Conservation (phyloP, 2,329 filamentous ascomycete species). For the Aspergillus costaricaensis region DNA sequence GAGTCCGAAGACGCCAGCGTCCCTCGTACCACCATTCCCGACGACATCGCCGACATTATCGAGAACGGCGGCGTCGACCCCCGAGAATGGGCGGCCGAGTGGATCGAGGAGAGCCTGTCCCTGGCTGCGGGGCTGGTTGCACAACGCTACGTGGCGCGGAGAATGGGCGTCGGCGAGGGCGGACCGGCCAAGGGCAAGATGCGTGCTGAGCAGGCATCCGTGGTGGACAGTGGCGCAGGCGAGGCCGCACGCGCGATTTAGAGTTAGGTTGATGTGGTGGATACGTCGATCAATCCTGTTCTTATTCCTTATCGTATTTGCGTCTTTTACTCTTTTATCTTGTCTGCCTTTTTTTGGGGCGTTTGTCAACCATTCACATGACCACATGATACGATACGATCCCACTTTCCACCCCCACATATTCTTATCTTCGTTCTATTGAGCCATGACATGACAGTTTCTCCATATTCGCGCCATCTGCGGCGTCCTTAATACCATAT, state of each 20-base stretch:
- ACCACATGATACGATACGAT: conserved; percentile 12
- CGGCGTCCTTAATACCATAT: background rate
- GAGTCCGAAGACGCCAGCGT: conserved; percentile 41
- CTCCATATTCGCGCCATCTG: background rate
- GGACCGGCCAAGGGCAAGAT: conserved; percentile 60
- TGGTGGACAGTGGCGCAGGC: conserved; percentile 60
- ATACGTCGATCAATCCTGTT: conserved; percentile 11
- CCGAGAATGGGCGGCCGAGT: conserved; percentile 95
- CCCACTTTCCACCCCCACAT: background rate
- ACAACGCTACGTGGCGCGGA: conserved; percentile 88
- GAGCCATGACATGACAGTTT: background rate
- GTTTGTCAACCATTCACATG: conserved; percentile 1
- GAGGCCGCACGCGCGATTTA: conserved; percentile 60
- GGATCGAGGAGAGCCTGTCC: conserved; percentile 84
- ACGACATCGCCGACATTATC: conserved; percentile 85
- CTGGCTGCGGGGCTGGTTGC: conserved; percentile 82
- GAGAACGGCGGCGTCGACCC: conserved; percentile 76
- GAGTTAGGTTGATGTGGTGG: background rate
- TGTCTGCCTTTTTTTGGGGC: too few species aligned
- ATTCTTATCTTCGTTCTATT: background rate
- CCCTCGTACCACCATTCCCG: conserved; percentile 58
- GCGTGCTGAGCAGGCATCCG: conserved; percentile 54
- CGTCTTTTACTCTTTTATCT: background rate
- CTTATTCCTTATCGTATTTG: background rate
- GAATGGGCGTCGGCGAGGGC: conserved; percentile 94